These are phyloP conservation scores for Camellia granthamiana DNA, from an alignment of 148 eudicot species.

Conservation along the genomic window DNA sequence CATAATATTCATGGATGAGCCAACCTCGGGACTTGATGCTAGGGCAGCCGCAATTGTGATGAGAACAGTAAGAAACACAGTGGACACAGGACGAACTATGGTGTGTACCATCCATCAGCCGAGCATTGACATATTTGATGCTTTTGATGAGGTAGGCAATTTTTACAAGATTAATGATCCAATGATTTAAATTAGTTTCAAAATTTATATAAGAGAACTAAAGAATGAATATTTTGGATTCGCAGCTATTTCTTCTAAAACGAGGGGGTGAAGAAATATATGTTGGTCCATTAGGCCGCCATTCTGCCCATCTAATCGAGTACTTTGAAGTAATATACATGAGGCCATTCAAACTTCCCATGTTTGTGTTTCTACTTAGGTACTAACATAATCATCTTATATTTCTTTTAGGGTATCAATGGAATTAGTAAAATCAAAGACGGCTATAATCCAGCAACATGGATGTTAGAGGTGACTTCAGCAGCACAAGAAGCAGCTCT, in stretches of 20 bases:
- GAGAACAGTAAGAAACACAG: slow-evolving; percentile 54
- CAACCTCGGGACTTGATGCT: slow-evolving; percentile 68
- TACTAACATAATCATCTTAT: not conserved
- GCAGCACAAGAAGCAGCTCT: slow-evolving; percentile 37
- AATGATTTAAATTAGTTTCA: not conserved
- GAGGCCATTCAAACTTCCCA: not conserved
- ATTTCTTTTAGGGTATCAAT: slow-evolving; percentile 27
- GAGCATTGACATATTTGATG: slow-evolving; percentile 62
- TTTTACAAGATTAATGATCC: not conserved
- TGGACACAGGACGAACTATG: slow-evolving; percentile 60
- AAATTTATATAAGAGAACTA: not conserved
- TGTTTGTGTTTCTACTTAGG: not conserved
- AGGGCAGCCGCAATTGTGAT: not conserved
- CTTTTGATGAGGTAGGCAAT: slow-evolving; percentile 54
- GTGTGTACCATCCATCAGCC: slow-evolving; percentile 71
- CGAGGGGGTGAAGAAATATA: slow-evolving; percentile 63
- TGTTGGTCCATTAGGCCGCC: slow-evolving; percentile 49
- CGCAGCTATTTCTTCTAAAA: slow-evolving; percentile 53
- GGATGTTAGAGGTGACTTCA: slow-evolving; percentile 63
- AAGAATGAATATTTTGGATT: not conserved
- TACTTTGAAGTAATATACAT: slow-evolving; percentile 47
- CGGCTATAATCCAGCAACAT: slow-evolving; percentile 64
- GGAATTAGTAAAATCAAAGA: slow-evolving; percentile 51
- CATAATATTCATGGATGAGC: slow-evolving; percentile 68
- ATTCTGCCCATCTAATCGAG: slow-evolving; percentile 33